Conservation (phyloP, 257 asterid species). For the Phtheirospermum japonicum region DNA sequence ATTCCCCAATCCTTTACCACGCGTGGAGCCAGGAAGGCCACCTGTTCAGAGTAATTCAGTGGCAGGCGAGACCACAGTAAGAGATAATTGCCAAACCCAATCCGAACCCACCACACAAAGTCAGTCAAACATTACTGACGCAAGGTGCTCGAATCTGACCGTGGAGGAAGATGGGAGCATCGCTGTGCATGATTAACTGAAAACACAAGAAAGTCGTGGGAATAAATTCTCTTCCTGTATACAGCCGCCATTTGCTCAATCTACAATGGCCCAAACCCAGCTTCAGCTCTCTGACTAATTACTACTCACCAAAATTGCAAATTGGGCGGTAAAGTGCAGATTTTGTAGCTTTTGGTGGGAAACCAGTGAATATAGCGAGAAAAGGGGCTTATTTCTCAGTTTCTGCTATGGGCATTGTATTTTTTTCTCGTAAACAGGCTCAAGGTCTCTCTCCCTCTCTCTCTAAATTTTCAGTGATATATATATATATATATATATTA, state of each 20-base stretch:
- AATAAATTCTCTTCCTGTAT: slow-evolving; percentile 4
- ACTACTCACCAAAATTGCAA: slow-evolving; percentile 40
- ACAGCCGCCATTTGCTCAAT: background rate
- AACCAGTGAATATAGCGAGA: slow-evolving; percentile 10
- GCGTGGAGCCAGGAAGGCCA: slow-evolving; percentile 33
- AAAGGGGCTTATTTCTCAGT: slow-evolving; percentile 30
- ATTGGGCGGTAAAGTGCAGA: slow-evolving; percentile 22
- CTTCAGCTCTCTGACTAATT: slow-evolving; percentile 27
- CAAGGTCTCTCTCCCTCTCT: slow-evolving; percentile 45
- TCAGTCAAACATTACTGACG: too few relatives aligned
- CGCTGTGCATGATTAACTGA: background rate
- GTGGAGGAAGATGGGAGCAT: slow-evolving; percentile 25
- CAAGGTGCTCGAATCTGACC: background rate
- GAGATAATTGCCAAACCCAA: background rate
- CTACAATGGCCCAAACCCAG: slow-evolving; percentile 43
- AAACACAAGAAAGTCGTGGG: background rate
- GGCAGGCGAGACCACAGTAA: background rate
- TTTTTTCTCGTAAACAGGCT: slow-evolving; percentile 70
- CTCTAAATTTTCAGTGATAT: background rate
- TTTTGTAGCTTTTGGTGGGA: slow-evolving; percentile 33
- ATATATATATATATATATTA: background rate
- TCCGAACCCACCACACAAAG: background rate
- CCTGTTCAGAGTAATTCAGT: slow-evolving; percentile 10
- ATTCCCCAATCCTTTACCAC: too few relatives aligned
- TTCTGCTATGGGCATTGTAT: slow-evolving; percentile 80